Evolutionary conservation across 2,329 filamentous ascomycete species (phyloP).

Genomic region (Aspergillus felis): DNA sequence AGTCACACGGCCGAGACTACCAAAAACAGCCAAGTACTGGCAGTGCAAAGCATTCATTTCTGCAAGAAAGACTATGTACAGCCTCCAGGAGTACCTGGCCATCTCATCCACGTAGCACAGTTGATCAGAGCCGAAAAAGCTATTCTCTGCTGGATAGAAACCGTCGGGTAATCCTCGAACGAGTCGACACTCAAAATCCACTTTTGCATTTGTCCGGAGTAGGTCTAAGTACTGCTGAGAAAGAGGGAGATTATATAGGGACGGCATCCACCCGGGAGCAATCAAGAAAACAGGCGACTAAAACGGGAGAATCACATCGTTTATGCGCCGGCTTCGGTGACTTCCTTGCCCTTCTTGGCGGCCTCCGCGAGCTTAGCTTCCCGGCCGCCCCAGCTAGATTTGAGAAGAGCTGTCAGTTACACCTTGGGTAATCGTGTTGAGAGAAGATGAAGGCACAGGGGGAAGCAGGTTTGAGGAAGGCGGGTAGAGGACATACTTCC

Average conservation of each 20-base stretch:
- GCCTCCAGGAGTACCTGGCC: neutral
- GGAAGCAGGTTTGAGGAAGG: neutral
- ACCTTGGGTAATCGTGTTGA: neutral
- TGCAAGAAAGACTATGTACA: neutral
- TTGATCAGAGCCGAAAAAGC: neutral
- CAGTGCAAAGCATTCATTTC: neutral
- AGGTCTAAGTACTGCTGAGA: neutral
- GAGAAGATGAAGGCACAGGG: neutral
- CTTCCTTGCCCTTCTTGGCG: slow-evolving; percentile 26
- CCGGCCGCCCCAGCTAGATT: slow-evolving; percentile 39
- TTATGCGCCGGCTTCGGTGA: slow-evolving; percentile 28
- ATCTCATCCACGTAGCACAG: neutral
- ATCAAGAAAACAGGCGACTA: slow-evolving; percentile 8
- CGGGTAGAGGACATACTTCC: slow-evolving; percentile 41
- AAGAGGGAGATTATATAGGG: neutral
- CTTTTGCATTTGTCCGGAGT: neutral
- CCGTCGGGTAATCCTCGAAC: neutral
- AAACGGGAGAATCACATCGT: slow-evolving; percentile 9
- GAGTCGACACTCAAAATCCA: neutral
- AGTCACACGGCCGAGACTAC: neutral
- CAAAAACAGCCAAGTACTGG: neutral
- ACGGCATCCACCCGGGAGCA: slow-evolving; percentile 1
- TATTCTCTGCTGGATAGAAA: too few relatives aligned
- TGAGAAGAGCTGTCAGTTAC: slow-evolving; percentile 9
- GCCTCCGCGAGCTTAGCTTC: slow-evolving; percentile 37